Percentiles rank a stretch among this genome's conserved stretches.
Conservation (phyloP, 768 basidiomycete genomes). For the Tulasnella sp. region DNA sequence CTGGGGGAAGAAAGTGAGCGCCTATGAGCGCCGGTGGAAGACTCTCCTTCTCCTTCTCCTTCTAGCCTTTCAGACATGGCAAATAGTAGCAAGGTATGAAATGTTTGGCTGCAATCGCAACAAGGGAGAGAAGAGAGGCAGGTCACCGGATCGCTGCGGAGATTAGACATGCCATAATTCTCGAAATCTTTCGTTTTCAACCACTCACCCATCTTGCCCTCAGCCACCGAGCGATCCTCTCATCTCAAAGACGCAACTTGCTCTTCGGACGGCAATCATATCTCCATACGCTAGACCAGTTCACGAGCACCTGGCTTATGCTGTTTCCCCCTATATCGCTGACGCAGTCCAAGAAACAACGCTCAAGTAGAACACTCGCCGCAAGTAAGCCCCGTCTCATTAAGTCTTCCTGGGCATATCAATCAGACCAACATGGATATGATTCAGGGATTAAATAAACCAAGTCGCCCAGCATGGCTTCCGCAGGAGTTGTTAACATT, state of each 20-base stretch:
- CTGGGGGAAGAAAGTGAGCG: too few relatives aligned
- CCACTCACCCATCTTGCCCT: too few relatives aligned
- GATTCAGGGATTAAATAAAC: conserved; percentile 11
- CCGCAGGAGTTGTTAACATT: conserved; percentile 72
- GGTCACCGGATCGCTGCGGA: too few relatives aligned
- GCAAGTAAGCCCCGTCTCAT: neutral
- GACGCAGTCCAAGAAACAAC: conserved; percentile 3
- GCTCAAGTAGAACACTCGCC: conserved; percentile 13
- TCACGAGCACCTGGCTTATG: conserved; percentile 12
- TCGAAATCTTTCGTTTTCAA: too few relatives aligned
- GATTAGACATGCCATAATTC: too few relatives aligned
- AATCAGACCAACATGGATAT: neutral
- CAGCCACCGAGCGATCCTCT: neutral
- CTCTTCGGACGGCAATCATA: neutral
- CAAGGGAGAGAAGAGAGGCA: too few relatives aligned
- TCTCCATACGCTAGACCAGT: neutral
- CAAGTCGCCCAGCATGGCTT: conserved; percentile 62
- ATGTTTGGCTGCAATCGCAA: too few relatives aligned
- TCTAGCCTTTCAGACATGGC: too few relatives aligned
- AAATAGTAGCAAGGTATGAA: too few relatives aligned
- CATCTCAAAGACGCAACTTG: neutral
- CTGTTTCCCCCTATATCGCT: conserved; percentile 14
- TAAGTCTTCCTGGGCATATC: neutral
- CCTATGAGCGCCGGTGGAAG: too few relatives aligned
- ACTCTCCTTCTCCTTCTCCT: too few relatives aligned